A percentile compares a stretch with the other conserved stretches of the same genome.
phyloP scores from a whole-genome alignment of 2,329 filamentous ascomycete species.

The Exophiala calicioides region DNA sequence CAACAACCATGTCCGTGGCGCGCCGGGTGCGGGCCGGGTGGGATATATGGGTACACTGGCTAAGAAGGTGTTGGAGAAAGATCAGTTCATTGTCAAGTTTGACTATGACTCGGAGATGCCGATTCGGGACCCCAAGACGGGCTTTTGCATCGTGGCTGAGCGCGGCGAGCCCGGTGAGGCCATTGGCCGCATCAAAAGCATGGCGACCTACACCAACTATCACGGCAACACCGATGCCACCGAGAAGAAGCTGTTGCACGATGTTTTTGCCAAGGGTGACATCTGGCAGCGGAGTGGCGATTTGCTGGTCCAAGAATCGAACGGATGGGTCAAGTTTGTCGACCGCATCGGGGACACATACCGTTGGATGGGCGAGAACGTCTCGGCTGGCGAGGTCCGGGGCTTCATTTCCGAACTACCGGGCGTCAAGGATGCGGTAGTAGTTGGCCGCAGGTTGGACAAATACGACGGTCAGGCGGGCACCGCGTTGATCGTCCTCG shows the following conservation, averaged over 20 bases:
- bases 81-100: conserved; percentile 64
- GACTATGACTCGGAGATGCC: conserved; percentile 70
- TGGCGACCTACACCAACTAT: conserved; percentile 75
- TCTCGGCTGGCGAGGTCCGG: conserved; percentile 77
- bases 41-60: conserved; percentile 46
- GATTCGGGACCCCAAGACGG: conserved; percentile 64
- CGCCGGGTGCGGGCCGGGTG: conserved; percentile 55
- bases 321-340: conserved; percentile 75
- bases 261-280: conserved; percentile 74
- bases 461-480: conserved; percentile 53
- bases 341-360: conserved; percentile 63
- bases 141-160: conserved; percentile 62
- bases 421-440: conserved; percentile 73
- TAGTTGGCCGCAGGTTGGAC: conserved; percentile 64
- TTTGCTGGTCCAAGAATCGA: conserved; percentile 67
- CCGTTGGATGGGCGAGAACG: conserved; percentile 72
- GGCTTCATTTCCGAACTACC: conserved; percentile 68
- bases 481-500: conserved; percentile 48
- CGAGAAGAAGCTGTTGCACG: conserved; percentile 69
- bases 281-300: conserved; percentile 83
- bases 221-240: conserved; percentile 72
- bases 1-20: conserved; percentile 67
- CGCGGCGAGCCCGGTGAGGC: conserved; percentile 75
- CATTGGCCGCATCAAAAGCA: conserved; percentile 65
- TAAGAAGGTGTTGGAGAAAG: conserved; percentile 42